Evolutionary conservation across 345 rosid genomes (phyloP), one percentile per base, ranked within the genome.

Genomic region (Noccaea caerulescens): DNA sequence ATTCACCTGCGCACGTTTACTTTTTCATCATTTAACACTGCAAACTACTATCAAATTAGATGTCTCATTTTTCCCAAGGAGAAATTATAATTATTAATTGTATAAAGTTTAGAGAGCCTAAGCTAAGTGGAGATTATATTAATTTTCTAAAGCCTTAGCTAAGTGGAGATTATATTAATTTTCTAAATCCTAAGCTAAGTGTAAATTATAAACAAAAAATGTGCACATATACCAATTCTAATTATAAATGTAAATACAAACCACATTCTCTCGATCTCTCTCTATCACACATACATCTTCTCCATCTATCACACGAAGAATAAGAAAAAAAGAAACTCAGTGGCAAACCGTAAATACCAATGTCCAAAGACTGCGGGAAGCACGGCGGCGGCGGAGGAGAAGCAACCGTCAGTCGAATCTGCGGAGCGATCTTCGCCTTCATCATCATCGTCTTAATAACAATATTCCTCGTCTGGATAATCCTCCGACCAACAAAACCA

Each of bases 401-500:
- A 46, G 41, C 33, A 47, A 8, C 75, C 52, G 53, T 3, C 43
- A 20, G 68, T 33, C n/a, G 58, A 47, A 57, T 73, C 51, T 47
- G 37, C 6, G 72, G 66, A 57, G 72, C 81, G 2, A 75, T 93
- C 59, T 43, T 86, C n/a, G 43, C 82, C 60, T 86, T 87, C 85
- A 34, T 73, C 72, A 68, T 88, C 74, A 32, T 88, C 4, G 76
- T 68, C 58, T 81, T 87, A 0, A 11, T 89, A 76, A 78, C 80
- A 12, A 69, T 91, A 76, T 83, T 93, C 63, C 67, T 93, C 10
- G 75, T 85, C 16, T 91, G 96, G 96, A 81, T 90, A 58, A 80
- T 89, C 47, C 90, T 91, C 76, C 88, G 68, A 8, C 98, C 98
- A 1, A 38, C 63, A 12, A 93, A 93, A 37, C 98, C 98, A 4